Evolutionary conservation across 1,139 yeast genomes (phyloP), one percentile per base, ranked within the genome.

Genomic region (Candida mesenterica): DNA sequence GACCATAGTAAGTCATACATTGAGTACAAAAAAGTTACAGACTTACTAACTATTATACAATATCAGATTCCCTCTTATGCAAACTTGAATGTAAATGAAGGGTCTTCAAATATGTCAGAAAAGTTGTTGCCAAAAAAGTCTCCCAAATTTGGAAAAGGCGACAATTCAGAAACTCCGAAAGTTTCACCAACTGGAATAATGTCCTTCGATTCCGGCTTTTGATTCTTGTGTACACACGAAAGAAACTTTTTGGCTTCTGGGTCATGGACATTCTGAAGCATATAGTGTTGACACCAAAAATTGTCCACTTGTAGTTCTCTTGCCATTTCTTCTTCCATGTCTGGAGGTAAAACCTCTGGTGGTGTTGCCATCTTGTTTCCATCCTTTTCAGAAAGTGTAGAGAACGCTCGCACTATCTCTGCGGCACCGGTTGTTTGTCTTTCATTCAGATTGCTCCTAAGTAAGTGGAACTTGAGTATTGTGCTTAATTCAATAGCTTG

Each of bases 261-360:
- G 15, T 31, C 27, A 18, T 24, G 23, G n/a, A 22, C 28, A 25
- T 34, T 31, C 33, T 25, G 33, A 19, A 31, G 28, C 14, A 25
- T 18, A 25, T 37, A 37, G 16, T 38, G 41, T 30, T 40, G 49
- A 15, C 45, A 31, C 49, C 49, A 45, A 26, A 45, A 45, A 14
- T 37, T 39, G 23, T 41, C 44, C 3, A 44, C 13, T 24, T 44
- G 46, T 3, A 71, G 50, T 2, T 57, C 56, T 4, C 56, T 45
- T 1, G 59, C 34, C 4, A 48, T 35, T 2, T 41, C 44, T 2
- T 61, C 37, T 6, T 46, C 49, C 1, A 37, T 33, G 2, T 29
- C 13, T 16, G 33, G 23, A 14, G 33, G 22, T 7, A 40, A 25
- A 7, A 32, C 19, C 22, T 36, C 34, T 9, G 35, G 33, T 7